phyloP scores from a whole-genome alignment of 768 basidiomycete genomes.

The Dacryopinax spathularia region DNA sequence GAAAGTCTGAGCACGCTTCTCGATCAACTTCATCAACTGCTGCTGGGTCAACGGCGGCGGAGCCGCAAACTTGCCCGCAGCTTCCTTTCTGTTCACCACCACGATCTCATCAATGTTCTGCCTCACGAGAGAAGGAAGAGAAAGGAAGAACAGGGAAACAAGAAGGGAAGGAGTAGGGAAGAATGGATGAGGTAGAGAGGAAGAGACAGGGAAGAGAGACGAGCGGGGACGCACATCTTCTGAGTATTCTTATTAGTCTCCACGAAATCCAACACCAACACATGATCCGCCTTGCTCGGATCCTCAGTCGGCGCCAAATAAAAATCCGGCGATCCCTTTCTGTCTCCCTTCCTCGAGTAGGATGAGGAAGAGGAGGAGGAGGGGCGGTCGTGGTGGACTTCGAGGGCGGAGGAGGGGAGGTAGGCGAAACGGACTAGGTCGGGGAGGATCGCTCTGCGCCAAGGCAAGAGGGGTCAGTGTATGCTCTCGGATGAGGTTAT shows the following conservation, averaged over 20 bases:
- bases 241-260: constrained; percentile 24
- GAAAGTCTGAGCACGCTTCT: constrained; percentile 54
- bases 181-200: neutral
- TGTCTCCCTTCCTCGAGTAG: constrained; percentile 11
- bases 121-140: constrained; percentile 5
- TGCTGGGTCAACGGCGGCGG: constrained; percentile 38
- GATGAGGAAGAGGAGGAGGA: constrained; percentile 15
- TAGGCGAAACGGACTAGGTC: constrained; percentile 72
- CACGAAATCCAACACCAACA: constrained; percentile 38
- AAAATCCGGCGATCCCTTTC: constrained; percentile 30
- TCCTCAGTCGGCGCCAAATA: constrained; percentile 20
- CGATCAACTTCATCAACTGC: constrained; percentile 53
- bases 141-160: constrained; percentile 5
- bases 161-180: neutral
- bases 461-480: neutral
- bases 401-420: constrained; percentile 47
- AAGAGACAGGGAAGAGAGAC: too few species aligned
- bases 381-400: constrained; percentile 33
- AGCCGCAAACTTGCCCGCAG: constrained; percentile 15
- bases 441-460: constrained; percentile 58
- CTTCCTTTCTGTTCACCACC: constrained; percentile 18
- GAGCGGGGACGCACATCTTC: constrained; percentile 6
- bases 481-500: neutral
- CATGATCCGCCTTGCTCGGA: constrained; percentile 31
- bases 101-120: constrained; percentile 15